Base-by-base conservation (phyloP, 2,329 filamentous ascomycete species). In the Penicillium polonicum region DNA sequence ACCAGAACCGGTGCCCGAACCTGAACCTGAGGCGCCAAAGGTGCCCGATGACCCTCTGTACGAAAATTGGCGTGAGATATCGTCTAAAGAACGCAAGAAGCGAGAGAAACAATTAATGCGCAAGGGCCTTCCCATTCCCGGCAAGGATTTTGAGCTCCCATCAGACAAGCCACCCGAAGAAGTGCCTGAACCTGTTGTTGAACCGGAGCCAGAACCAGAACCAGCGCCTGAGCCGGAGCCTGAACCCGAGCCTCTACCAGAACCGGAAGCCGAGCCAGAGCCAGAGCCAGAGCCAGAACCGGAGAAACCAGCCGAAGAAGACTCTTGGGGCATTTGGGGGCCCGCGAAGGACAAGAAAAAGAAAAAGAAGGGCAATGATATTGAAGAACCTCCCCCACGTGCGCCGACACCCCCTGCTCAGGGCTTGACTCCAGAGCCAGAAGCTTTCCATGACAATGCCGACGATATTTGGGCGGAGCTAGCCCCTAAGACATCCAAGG, bases 331-430 rank as follows among this genome's bases (percentile, higher is more conserved):
- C 21, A 65, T 72, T 35, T 78, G 74, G 75, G 72, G 65, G 2
- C 44, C 67, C 8, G 64, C 69, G 5, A 79, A 78, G 43, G 73
- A 75, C 25, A 84, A 83, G 66, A 83, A 81, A 63, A 74, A 74
- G 63, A 71, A 71, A 1, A 81, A 79, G 62, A 84, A 80, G 67
- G 73, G 68, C 54, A 82, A 75, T 60, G 69, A 72, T 49, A 60
- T 75, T 48, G 69, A 73, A 52, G 76, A 77, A 33, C 76, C 77
- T 50, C 79, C 79, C 33, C 79, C 79, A 36, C 78, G 78, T 19
- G 79, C 77, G 23, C 79, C 79, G 3, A 79, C 77, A 35, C 78
- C 79, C 44, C 79, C 79, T 43, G 72, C 76, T 46, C 71, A 79
- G 59, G 78, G 76, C 21, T 64, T 80, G 5, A 73, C 70, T 5